A percentile compares a stretch with the other conserved stretches of the same genome.
These are phyloP conservation scores for Axilococcus clingmanii DNA, from an alignment of 139 green algal genomes.

Conservation along the genomic window DNA sequence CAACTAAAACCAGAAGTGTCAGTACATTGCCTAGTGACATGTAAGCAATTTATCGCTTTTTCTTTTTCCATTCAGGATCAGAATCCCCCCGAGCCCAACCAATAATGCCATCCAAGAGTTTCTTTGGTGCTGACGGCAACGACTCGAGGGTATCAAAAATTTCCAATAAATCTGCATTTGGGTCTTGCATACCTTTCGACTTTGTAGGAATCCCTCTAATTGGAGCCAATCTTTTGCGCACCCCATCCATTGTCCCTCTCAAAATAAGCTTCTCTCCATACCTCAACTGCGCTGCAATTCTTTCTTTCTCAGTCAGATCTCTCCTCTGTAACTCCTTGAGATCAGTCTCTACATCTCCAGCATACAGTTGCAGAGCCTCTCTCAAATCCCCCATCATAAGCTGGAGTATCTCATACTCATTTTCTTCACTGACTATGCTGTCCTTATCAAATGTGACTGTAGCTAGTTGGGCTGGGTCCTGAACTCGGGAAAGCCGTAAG, in stretches of 20 bases:
- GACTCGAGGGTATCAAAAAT: slow-evolving; percentile 85
- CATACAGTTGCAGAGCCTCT: slow-evolving; percentile 35
- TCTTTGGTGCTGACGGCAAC: slow-evolving; percentile 51
- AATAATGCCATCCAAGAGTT: slow-evolving; percentile 31
- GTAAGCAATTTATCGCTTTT: background rate
- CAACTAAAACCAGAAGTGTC: background rate
- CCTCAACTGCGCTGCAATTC: slow-evolving; percentile 48
- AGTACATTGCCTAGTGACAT: background rate
- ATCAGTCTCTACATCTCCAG: slow-evolving; percentile 62
- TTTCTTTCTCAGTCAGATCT: slow-evolving; percentile 24
- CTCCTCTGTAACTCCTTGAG: slow-evolving; percentile 58
- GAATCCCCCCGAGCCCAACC: slow-evolving; percentile 16
- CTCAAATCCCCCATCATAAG: slow-evolving; percentile 82
- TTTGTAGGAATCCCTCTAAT: slow-evolving; percentile 96
- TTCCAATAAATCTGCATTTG: slow-evolving; percentile 85
- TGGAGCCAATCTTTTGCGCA: slow-evolving; percentile 72
- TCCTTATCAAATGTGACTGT: slow-evolving; percentile 89
- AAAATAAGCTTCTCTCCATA: slow-evolving; percentile 67
- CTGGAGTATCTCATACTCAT: slow-evolving; percentile 97
- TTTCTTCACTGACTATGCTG: slow-evolving; percentile 63
- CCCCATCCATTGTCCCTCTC: slow-evolving; percentile 56
- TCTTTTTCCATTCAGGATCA: slow-evolving; percentile 20
- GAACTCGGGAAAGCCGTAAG: slow-evolving; percentile 69
- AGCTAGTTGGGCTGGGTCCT: slow-evolving; percentile 51
- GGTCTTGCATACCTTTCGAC: slow-evolving; percentile 55